Evolutionary conservation across 176 grass and related monocot species (phyloP).

Genomic region (Eleusine coracana): DNA sequence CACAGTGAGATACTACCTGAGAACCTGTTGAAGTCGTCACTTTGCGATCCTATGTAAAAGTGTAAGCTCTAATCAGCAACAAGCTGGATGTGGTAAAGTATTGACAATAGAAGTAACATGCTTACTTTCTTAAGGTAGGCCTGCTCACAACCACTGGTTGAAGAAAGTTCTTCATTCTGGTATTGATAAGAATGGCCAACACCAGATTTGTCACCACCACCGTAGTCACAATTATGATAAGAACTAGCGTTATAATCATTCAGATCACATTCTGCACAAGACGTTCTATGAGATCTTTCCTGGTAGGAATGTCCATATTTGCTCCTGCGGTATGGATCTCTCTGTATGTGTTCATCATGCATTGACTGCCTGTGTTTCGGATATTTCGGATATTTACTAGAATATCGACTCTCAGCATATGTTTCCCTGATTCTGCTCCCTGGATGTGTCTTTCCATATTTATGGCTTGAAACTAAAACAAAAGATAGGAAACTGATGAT

Average conservation of each 20-base stretch:
- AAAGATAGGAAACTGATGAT: slow-evolving; percentile 24
- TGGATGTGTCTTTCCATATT: slow-evolving; percentile 36
- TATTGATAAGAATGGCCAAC: neutral
- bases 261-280: slow-evolving; percentile 43
- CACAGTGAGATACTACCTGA: slow-evolving; percentile 49
- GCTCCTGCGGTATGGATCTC: slow-evolving; percentile 48
- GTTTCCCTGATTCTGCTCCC: slow-evolving; percentile 39
- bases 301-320: slow-evolving; percentile 46
- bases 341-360: slow-evolving; percentile 39
- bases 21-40: slow-evolving; percentile 41
- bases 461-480: slow-evolving; percentile 37
- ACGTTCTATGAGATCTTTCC: slow-evolving; percentile 35
- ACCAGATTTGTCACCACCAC: slow-evolving; percentile 16
- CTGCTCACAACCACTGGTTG: slow-evolving; percentile 44
- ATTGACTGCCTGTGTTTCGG: slow-evolving; percentile 41
- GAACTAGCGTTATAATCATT: slow-evolving; percentile 20
- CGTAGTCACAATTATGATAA: slow-evolving; percentile 37
- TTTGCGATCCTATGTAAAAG: slow-evolving; percentile 41
- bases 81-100: slow-evolving; percentile 19
- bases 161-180: slow-evolving; percentile 41
- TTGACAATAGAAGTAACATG: neutral
- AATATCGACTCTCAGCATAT: slow-evolving; percentile 42
- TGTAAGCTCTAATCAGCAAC: slow-evolving; percentile 11
- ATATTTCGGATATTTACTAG: slow-evolving; percentile 44
- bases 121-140: slow-evolving; percentile 55